Conservation (phyloP, 805 yeast species). For the Starmerella tilneyi region DNA sequence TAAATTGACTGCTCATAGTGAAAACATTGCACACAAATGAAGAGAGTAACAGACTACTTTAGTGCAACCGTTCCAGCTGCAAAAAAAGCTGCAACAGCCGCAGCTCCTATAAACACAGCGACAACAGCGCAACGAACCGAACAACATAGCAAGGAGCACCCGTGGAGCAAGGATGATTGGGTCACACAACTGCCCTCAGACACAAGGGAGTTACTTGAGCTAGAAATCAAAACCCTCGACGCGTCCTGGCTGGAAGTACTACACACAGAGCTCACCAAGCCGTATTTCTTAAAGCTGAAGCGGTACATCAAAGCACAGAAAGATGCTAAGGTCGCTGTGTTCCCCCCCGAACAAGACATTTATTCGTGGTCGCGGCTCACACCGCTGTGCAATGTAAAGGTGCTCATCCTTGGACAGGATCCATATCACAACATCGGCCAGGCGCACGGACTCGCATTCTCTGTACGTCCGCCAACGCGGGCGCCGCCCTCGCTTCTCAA, state of each 20-base stretch:
- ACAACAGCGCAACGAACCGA: background rate
- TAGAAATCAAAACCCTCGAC: constrained; percentile 64
- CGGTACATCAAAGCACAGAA: constrained; percentile 45
- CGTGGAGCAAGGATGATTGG: constrained; percentile 45
- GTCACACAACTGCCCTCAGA: constrained; percentile 39
- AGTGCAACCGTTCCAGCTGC: constrained; percentile 8
- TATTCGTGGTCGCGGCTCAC: constrained; percentile 90
- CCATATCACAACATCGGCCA: constrained; percentile 90
- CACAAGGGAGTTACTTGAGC: constrained; percentile 41
- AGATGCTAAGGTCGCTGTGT: constrained; percentile 42
- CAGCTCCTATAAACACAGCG: background rate
- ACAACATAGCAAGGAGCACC: constrained; percentile 20
- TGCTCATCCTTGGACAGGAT: constrained; percentile 85
- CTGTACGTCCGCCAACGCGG: constrained; percentile 72
- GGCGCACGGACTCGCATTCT: constrained; percentile 94
- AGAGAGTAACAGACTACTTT: constrained; percentile 21
- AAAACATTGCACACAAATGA: constrained; percentile 5
- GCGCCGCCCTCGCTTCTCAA: constrained; percentile 84
- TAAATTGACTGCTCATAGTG: too few relatives aligned
- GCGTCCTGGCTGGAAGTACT: constrained; percentile 67
- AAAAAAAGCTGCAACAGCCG: background rate
- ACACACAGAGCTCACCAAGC: constrained; percentile 64
- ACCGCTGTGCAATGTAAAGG: constrained; percentile 61
- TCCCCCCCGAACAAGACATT: constrained; percentile 67
- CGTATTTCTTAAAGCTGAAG: constrained; percentile 70